Evolutionary conservation across 2,329 filamentous ascomycete species (phyloP), one percentile per base, ranked within the genome.

Genomic region (Aspergillus uvarum): DNA sequence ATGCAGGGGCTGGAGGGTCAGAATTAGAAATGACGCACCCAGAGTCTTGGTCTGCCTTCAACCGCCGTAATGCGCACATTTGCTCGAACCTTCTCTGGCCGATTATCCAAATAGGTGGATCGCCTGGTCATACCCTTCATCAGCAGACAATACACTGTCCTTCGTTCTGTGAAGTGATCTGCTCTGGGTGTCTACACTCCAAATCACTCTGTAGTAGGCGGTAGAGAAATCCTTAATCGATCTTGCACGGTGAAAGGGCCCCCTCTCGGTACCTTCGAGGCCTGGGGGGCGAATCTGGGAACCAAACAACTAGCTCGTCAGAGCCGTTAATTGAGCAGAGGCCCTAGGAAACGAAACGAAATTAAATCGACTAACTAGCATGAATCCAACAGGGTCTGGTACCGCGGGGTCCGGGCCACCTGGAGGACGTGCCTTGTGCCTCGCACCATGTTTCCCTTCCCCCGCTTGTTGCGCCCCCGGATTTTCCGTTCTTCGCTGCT

Each of bases 401-500:
- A 56, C 49, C 58, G 58, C 58, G 58, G 58, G 58, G 54, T 59
- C 51, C 51, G 50, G 51, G 55, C 48, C 55, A 47, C 51, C 54
- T 57, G 19, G 44, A 55, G 42, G 38, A 44, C 38, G 32, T 53
- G 49, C 42, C 49, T 32, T 57, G 16, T 44, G 38, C 38, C 38
- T 44, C n/a, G 16, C 50, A 19, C 51, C 42, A 51, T 50, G 44
- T 47, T 60, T 59, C 58, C 38, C 51, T 51, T 61, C 56, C 44
- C 58, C 59, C 60, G 57, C 60, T 51, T 51, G 26, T 47, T 24
- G 52, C n/a, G 21, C 47, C 63, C 63, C 64, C 63, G 51, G 63
- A 61, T 64, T 62, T 35, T 59, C 59, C 55, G 26, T 53, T 29
- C 57, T 44, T 53, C 26, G 16, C 35, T 49, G 16, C 44, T 21